phyloP scores from a whole-genome alignment of 2,329 filamentous ascomycete species.

The Cercospora citrullina region DNA sequence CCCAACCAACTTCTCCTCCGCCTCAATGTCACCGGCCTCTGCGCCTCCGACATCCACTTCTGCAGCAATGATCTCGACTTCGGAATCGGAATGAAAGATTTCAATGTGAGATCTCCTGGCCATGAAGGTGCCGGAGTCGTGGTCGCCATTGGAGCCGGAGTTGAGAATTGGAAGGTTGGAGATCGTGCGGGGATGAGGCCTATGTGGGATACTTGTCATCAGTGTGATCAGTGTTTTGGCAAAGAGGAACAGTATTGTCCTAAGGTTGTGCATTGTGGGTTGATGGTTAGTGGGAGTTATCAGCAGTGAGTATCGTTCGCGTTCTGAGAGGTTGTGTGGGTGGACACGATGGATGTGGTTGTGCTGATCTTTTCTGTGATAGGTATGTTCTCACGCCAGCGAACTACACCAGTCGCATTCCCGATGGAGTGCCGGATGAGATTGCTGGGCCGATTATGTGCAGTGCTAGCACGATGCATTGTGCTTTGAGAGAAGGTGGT shows the following conservation, averaged over 20 bases:
- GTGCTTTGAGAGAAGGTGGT: constrained; percentile 54
- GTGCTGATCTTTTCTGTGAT: not conserved
- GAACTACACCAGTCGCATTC: constrained; percentile 56
- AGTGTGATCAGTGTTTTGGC: constrained; percentile 51
- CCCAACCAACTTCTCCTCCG: constrained; percentile 58
- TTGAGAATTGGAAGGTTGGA: constrained; percentile 55
- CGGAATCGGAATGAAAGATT: constrained; percentile 43
- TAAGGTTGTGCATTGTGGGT: constrained; percentile 49
- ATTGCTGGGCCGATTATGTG: constrained; percentile 64
- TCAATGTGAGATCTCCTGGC: constrained; percentile 34
- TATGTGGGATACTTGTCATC: constrained; percentile 53
- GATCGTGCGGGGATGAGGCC: constrained; percentile 54
- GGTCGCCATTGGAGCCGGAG: constrained; percentile 55
- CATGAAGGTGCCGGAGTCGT: constrained; percentile 60
- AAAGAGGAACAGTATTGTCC: constrained; percentile 57
- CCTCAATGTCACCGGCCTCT: constrained; percentile 60
- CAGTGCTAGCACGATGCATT: constrained; percentile 59
- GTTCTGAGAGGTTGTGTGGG: too few relatives aligned
- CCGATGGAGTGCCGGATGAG: constrained; percentile 56
- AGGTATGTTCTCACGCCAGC: constrained; percentile 57
- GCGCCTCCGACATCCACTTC: constrained; percentile 56
- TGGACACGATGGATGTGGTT: too few relatives aligned
- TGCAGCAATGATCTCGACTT: constrained; percentile 55
- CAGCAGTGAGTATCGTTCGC: constrained; percentile 45
- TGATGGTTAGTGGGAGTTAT: constrained; percentile 52